These are phyloP conservation scores for Ettlia oleoabundans DNA, from an alignment of 139 green algal species.

Conservation along the genomic window DNA sequence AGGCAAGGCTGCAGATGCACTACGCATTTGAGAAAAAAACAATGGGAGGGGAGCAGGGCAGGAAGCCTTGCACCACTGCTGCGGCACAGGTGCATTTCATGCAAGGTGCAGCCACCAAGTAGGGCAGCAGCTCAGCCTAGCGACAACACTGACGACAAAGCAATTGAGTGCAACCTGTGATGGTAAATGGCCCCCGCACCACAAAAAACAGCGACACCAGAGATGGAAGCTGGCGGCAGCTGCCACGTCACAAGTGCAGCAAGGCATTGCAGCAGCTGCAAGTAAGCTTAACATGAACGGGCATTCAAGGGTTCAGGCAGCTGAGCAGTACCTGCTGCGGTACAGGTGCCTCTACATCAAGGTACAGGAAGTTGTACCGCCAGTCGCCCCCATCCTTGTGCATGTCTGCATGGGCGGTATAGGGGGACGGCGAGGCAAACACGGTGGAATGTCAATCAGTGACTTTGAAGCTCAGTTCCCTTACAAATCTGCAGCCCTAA, in stretches of 20 bases:
- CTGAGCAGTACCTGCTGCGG: slow-evolving; percentile 41
- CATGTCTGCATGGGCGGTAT: slow-evolving; percentile 77
- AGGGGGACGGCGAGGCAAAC: not conserved
- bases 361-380: slow-evolving; percentile 85
- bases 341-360: slow-evolving; percentile 68
- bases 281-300: not conserved
- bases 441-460: not conserved
- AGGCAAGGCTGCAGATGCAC: too few species aligned
- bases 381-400: slow-evolving; percentile 73
- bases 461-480: too few species aligned
- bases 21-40: too few species aligned
- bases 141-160: too few species aligned
- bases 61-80: too few species aligned
- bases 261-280: not conserved
- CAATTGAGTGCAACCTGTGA: too few species aligned
- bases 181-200: too few species aligned
- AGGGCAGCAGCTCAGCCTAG: too few species aligned
- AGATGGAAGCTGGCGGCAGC: not conserved
- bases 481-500: too few species aligned
- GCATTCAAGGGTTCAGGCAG: not conserved
- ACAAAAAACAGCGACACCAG: not conserved
- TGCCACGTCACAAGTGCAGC: not conserved
- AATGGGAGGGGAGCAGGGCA: too few species aligned
- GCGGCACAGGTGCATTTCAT: too few species aligned
- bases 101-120: too few species aligned